phyloP scores from a whole-genome alignment of 768 basidiomycete species.

The Panus rudis region DNA sequence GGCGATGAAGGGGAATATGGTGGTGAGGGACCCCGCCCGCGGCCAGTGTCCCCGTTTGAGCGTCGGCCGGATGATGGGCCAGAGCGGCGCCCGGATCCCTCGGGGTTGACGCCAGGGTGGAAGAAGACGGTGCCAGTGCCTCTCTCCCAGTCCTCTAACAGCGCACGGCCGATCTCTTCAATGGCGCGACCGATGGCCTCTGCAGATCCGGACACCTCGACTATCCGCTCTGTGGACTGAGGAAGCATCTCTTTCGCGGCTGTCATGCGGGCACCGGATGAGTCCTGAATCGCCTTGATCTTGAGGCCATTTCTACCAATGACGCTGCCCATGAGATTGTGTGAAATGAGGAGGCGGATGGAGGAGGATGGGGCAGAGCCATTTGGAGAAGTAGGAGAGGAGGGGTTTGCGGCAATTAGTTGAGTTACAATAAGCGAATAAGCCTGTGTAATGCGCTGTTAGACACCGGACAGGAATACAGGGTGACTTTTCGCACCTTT shows the following conservation, averaged over 20 bases:
- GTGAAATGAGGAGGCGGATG: slow-evolving; percentile 95
- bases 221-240: slow-evolving; percentile 97
- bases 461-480: not conserved
- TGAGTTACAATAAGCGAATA: slow-evolving; percentile 92
- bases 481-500: slow-evolving; percentile 46
- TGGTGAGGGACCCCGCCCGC: slow-evolving; percentile 43
- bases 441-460: slow-evolving; percentile 45
- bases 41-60: slow-evolving; percentile 51
- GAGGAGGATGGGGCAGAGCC: slow-evolving; percentile 57
- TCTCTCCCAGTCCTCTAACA: slow-evolving; percentile 96
- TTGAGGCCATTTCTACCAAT: slow-evolving; percentile 94
- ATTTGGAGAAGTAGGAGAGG: slow-evolving; percentile 68
- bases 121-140: slow-evolving; percentile 91
- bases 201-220: slow-evolving; percentile 92
- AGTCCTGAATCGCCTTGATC: slow-evolving; percentile 98
- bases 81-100: slow-evolving; percentile 50
- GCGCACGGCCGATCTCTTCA: slow-evolving; percentile 90
- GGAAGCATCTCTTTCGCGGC: slow-evolving; percentile 99
- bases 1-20: slow-evolving; percentile 46
- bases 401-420: slow-evolving; percentile 75
- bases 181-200: slow-evolving; percentile 92
- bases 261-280: slow-evolving; percentile 95
- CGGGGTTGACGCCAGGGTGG: slow-evolving; percentile 85
- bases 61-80: slow-evolving; percentile 46
- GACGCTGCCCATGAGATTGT: slow-evolving; percentile 99